These are phyloP conservation scores for Neurospora discreta DNA, from an alignment of 495 filamentous ascomycete genomes.

Conservation along the genomic window DNA sequence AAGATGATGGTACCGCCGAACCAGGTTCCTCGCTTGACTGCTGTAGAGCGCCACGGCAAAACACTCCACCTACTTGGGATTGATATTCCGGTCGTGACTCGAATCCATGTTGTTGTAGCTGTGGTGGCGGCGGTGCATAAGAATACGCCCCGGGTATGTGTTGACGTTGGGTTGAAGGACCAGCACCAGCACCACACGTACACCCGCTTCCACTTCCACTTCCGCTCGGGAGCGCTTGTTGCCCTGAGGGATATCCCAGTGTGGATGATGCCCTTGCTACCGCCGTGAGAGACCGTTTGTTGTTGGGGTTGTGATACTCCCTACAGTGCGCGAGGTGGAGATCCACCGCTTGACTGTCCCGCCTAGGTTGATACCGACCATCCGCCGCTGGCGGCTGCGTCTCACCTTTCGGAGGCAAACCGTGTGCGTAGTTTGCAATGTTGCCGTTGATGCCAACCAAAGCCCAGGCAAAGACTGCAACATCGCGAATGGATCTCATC, in stretches of 20 bases:
- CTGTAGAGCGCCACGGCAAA: background rate
- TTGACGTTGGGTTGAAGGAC: background rate
- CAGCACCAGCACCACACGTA: background rate
- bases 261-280: background rate
- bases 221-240: background rate
- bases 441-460: slow-evolving; percentile 73
- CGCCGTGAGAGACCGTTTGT: background rate
- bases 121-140: background rate
- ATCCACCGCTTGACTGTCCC: background rate
- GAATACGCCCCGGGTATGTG: background rate
- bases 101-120: background rate
- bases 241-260: background rate
- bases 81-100: background rate
- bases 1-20: background rate
- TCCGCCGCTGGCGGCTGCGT: slow-evolving; percentile 35
- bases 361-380: background rate
- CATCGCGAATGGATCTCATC: slow-evolving; percentile 72
- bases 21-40: background rate
- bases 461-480: slow-evolving; percentile 76
- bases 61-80: background rate
- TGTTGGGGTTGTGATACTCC: background rate
- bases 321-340: background rate
- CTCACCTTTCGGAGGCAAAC: slow-evolving; percentile 50
- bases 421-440: slow-evolving; percentile 50
- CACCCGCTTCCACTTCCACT: background rate